A percentile compares a stretch with the other conserved stretches of the same genome.
These are phyloP conservation scores for Hysterium pulicare DNA, from an alignment of 2,329 filamentous ascomycete species.

Conservation along the genomic window DNA sequence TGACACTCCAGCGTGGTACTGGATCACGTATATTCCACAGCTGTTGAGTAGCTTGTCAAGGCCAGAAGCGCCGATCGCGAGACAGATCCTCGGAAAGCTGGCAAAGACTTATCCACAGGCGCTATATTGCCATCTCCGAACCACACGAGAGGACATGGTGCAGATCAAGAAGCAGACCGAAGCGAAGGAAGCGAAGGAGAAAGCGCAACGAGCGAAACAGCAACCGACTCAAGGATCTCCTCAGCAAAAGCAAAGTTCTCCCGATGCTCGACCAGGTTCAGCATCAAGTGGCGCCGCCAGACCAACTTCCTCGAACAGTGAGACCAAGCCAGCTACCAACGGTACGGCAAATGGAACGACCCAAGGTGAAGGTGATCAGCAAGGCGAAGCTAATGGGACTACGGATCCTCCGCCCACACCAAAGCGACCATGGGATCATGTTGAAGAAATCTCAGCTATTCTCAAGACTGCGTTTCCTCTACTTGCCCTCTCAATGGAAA, in stretches of 20 bases:
- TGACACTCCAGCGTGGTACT: constrained; percentile 97
- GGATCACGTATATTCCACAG: constrained; percentile 98
- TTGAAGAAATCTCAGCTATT: constrained; percentile 90
- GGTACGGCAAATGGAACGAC: constrained; percentile 36
- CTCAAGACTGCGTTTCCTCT: constrained; percentile 97
- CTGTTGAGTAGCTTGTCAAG: constrained; percentile 86
- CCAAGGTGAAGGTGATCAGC: constrained; percentile 36
- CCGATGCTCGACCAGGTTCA: constrained; percentile 30
- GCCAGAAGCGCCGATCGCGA: constrained; percentile 83
- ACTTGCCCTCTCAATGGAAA: constrained; percentile 96
- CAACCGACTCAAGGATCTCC: constrained; percentile 45
- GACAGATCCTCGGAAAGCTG: constrained; percentile 84
- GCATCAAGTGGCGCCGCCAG: constrained; percentile 22
- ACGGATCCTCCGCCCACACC: constrained; percentile 22
- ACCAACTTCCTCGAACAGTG: constrained; percentile 30
- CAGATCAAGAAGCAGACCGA: constrained; percentile 86
- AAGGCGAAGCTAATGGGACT: constrained; percentile 28
- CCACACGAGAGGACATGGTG: constrained; percentile 89
- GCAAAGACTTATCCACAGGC: constrained; percentile 93
- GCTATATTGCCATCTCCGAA: constrained; percentile 91
- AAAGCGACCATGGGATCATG: constrained; percentile 92
- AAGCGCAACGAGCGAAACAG: constrained; percentile 59
- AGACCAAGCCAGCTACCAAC: constrained; percentile 54
- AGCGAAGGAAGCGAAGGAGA: constrained; percentile 54
- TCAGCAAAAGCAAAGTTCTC: constrained; percentile 35